Evolutionary conservation across 1,284 basidiomycete species (phyloP).

Genomic region (Tylopilus orsonianus): DNA sequence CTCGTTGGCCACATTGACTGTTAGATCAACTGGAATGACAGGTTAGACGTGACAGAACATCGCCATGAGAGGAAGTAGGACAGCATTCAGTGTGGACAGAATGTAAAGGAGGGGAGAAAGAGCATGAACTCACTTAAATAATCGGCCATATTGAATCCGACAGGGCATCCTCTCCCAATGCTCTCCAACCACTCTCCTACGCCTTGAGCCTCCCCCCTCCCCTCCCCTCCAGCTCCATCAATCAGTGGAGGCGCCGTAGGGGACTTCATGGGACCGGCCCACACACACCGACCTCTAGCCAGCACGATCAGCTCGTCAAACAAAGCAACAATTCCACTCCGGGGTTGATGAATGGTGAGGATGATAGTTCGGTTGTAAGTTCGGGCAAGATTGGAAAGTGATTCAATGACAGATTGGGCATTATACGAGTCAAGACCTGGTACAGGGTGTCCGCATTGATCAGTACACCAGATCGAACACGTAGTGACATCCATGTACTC

Average conservation of each 20-base stretch:
- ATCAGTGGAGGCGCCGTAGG: slow-evolving; percentile 8
- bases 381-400: slow-evolving; percentile 80
- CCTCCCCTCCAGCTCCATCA: slow-evolving; percentile 59
- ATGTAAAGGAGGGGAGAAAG: not conserved
- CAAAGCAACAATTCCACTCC: slow-evolving; percentile 93
- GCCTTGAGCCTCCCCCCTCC: slow-evolving; percentile 55
- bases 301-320: slow-evolving; percentile 92
- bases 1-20: slow-evolving; percentile 70
- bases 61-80: not conserved
- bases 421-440: slow-evolving; percentile 92
- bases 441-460: not conserved
- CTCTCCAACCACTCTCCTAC: slow-evolving; percentile 71
- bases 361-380: slow-evolving; percentile 94
- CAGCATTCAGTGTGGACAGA: not conserved
- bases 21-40: slow-evolving; percentile 69
- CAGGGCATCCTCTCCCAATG: slow-evolving; percentile 83
- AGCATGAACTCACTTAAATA: slow-evolving; percentile 70
- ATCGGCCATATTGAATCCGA: slow-evolving; percentile 97
- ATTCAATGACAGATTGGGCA: slow-evolving; percentile 91
- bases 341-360: slow-evolving; percentile 98
- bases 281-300: slow-evolving; percentile 59
- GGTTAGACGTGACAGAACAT: slow-evolving; percentile 4
- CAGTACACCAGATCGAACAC: not conserved
- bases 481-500: slow-evolving; percentile 26
- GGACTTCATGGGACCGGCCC: slow-evolving; percentile 32